A percentile compares a stretch with the other conserved stretches of the same genome.
Evolutionary conservation across 2,329 filamentous ascomycete species (phyloP).

Genomic region (Aspergillus pseudotamarii): DNA sequence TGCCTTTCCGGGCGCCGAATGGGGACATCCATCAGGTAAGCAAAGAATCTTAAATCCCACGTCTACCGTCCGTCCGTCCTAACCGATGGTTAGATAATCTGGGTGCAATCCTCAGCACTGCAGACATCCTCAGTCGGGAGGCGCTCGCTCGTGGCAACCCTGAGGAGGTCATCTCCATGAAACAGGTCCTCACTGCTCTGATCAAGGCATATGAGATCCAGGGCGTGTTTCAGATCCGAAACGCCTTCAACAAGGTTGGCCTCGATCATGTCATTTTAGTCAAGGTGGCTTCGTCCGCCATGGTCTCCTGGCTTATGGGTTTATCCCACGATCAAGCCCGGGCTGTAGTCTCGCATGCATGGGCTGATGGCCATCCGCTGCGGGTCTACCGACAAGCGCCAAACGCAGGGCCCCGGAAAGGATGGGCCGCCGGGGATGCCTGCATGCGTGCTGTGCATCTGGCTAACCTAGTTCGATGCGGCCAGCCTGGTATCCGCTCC

Average conservation of each 20-base stretch:
- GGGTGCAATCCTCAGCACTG: conserved; percentile 39
- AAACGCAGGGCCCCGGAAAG: conserved; percentile 45
- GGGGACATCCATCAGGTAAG: conserved; percentile 44
- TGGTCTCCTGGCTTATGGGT: conserved; percentile 43
- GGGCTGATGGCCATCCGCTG: conserved; percentile 42
- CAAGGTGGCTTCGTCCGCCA: conserved; percentile 45
- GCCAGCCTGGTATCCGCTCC: conserved; percentile 6
- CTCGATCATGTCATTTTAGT: conserved; percentile 48
- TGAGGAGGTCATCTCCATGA: background rate
- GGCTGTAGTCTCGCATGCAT: conserved; percentile 43
- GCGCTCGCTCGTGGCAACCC: background rate
- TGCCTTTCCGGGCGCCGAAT: conserved; percentile 43
- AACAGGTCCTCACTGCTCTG: conserved; percentile 31
- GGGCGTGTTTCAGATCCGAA: conserved; percentile 39
- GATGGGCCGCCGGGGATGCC: conserved; percentile 48
- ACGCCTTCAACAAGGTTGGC: conserved; percentile 44
- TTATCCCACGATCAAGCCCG: conserved; percentile 34
- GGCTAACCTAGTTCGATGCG: conserved; percentile 11
- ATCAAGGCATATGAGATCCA: conserved; percentile 51
- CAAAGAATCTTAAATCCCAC: background rate
- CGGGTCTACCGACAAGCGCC: conserved; percentile 37
- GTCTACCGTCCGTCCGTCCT: background rate
- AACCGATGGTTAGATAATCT: conserved; percentile 36
- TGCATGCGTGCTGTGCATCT: conserved; percentile 46
- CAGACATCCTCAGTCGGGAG: conserved; percentile 23